A percentile compares a stretch with the other conserved stretches of the same genome.
These are phyloP conservation scores for Odontarrhena argentea DNA, from an alignment of 345 rosid species.

Conservation along the genomic window DNA sequence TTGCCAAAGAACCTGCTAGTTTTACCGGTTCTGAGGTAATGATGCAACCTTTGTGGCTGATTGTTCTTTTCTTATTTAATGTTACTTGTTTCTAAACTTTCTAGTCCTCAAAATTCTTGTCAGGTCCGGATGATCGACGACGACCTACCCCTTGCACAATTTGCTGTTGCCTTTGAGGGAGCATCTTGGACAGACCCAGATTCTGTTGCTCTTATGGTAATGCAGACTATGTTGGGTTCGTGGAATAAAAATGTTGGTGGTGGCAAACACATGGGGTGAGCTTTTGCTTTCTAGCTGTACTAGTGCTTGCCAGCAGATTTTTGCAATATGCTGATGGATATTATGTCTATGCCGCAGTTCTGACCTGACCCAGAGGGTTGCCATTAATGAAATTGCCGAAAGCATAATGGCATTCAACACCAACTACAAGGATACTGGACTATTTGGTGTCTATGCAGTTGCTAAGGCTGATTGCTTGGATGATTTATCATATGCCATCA, in stretches of 20 bases:
- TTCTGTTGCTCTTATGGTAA: constrained; percentile 91
- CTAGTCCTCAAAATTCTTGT: background rate
- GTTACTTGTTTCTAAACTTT: constrained; percentile 16
- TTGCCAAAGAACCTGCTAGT: constrained; percentile 74
- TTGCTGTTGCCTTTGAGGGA: constrained; percentile 95
- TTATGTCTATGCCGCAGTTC: constrained; percentile 55
- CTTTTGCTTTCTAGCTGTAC: constrained; percentile 10
- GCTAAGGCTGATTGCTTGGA: constrained; percentile 84
- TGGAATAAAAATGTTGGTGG: constrained; percentile 87
- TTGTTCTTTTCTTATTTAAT: background rate
- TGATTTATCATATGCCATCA: constrained; percentile 94
- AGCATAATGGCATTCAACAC: constrained; percentile 98
- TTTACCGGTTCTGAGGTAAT: constrained; percentile 98
- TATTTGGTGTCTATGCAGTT: constrained; percentile 95
- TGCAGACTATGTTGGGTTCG: constrained; percentile 99
- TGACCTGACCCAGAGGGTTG: constrained; percentile 82
- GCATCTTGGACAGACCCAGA: constrained; percentile 99
- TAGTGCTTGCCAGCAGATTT: background rate
- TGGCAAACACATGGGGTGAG: constrained; percentile 99
- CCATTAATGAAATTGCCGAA: constrained; percentile 88
- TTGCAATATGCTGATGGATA: constrained; percentile 31
- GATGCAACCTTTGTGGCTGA: constrained; percentile 11
- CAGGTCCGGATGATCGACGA: constrained; percentile 97
- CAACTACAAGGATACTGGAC: constrained; percentile 98
- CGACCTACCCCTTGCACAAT: constrained; percentile 94